Conservation (phyloP, 106 monocot genomes). For the Dendrobium catenatum region DNA sequence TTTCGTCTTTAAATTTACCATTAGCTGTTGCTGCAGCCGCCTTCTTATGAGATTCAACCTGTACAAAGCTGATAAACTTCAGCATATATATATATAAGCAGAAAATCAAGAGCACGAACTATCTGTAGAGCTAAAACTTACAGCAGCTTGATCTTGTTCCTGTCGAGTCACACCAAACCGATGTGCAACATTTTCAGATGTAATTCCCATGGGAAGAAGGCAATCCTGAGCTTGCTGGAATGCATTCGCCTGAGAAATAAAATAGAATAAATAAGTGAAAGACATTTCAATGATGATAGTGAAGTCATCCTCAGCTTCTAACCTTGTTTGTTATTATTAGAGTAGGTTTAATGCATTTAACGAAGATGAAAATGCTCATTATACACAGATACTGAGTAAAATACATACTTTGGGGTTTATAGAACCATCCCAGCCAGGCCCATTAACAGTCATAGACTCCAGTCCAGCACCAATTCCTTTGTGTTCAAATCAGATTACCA, state of each 20-base stretch:
- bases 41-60: conserved; percentile 92
- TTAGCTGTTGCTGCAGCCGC: conserved; percentile 87
- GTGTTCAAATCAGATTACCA: not conserved
- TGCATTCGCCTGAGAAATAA: conserved; percentile 19
- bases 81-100: not conserved
- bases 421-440: conserved; percentile 72
- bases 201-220: conserved; percentile 87
- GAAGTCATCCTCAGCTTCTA: not conserved
- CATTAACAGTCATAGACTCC: conserved; percentile 75
- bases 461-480: conserved; percentile 92
- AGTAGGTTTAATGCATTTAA: not conserved
- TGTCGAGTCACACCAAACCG: conserved; percentile 55
- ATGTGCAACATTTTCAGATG: conserved; percentile 82
- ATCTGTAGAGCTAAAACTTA: conserved; percentile 27
- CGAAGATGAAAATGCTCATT: not conserved
- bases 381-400: not conserved
- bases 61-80: not conserved
- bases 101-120: not conserved
- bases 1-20: conserved; percentile 97
- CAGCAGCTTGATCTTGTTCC: conserved; percentile 63
- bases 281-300: not conserved
- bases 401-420: conserved; percentile 77
- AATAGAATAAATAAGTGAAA: not conserved
- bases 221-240: conserved; percentile 65
- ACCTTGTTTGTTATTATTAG: not conserved